Percentiles rank a stretch among this genome's conserved stretches.
Evolutionary conservation across 495 filamentous ascomycete genomes (phyloP).

Genomic region (Bryoglossum gracile): DNA sequence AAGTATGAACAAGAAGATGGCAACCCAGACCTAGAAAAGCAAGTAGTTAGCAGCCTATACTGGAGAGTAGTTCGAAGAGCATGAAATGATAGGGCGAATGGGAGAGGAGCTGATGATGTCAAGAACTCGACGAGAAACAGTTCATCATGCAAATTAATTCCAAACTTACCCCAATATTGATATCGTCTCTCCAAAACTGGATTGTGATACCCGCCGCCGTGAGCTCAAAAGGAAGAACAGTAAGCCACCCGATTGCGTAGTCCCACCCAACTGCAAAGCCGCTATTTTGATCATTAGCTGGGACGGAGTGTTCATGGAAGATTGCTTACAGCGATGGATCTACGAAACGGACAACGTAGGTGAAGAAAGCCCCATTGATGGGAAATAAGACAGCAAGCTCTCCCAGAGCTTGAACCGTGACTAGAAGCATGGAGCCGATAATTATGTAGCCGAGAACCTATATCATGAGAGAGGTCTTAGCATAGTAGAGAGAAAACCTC

Average conservation of each 20-base stretch:
- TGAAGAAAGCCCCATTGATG: slow-evolving; percentile 45
- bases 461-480: not conserved
- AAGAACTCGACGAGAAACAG: no score
- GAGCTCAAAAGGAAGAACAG: slow-evolving; percentile 47
- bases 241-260: slow-evolving; percentile 59
- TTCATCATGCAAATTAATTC: no score
- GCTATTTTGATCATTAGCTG: slow-evolving; percentile 26
- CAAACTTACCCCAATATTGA: slow-evolving; percentile 53
- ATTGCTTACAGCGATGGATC: slow-evolving; percentile 78
- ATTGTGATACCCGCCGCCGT: slow-evolving; percentile 49
- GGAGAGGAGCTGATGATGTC: no score
- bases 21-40: no score
- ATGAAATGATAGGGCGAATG: no score
- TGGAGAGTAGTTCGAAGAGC: no score
- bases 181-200: slow-evolving; percentile 47
- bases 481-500: no score
- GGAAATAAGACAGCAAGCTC: slow-evolving; percentile 32
- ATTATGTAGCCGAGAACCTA: slow-evolving; percentile 24
- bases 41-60: no score
- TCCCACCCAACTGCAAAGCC: slow-evolving; percentile 86
- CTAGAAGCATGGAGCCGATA: slow-evolving; percentile 22
- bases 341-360: slow-evolving; percentile 72
- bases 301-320: not conserved
- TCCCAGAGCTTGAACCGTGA: slow-evolving; percentile 22
- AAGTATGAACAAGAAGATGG: slow-evolving; percentile 45